A percentile compares a stretch with the other conserved stretches of the same genome.
Evolutionary conservation across 176 grass and related monocot genomes (phyloP).

Genomic region (Hsuehochloa calcarea): DNA sequence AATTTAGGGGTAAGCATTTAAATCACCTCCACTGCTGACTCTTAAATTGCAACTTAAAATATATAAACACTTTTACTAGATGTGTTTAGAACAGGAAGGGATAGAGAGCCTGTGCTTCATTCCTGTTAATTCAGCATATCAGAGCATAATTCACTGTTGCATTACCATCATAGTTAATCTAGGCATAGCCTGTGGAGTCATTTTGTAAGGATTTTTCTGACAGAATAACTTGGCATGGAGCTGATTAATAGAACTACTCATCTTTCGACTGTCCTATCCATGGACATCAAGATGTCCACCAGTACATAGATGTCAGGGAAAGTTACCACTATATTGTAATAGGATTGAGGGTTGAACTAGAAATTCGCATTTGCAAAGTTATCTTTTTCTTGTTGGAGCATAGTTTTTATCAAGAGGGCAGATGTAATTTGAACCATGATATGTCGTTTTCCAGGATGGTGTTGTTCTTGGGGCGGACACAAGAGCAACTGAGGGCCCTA

Average conservation of each 20-base stretch:
- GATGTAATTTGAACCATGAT: background rate
- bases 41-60: background rate
- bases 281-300: background rate
- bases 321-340: background rate
- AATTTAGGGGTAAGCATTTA: background rate
- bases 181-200: background rate
- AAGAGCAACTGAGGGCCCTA: slow-evolving; percentile 63
- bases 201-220: background rate
- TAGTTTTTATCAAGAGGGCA: background rate
- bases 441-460: slow-evolving; percentile 46
- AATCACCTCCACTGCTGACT: background rate
- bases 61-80: background rate
- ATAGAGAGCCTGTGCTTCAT: background rate
- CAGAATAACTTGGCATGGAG: background rate
- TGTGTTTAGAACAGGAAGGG: background rate
- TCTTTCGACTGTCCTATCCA: no score
- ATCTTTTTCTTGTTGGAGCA: background rate
- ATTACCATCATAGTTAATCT: background rate
- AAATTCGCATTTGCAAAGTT: background rate
- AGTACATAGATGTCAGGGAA: background rate
- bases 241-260: no score
- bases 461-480: slow-evolving; percentile 66
- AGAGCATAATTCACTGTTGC: background rate
- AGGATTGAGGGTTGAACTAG: background rate
- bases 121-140: background rate